Percentiles rank a stretch among this genome's conserved stretches.
Conservation (phyloP, 306 rosid genomes). For the Rosa rugosa region DNA sequence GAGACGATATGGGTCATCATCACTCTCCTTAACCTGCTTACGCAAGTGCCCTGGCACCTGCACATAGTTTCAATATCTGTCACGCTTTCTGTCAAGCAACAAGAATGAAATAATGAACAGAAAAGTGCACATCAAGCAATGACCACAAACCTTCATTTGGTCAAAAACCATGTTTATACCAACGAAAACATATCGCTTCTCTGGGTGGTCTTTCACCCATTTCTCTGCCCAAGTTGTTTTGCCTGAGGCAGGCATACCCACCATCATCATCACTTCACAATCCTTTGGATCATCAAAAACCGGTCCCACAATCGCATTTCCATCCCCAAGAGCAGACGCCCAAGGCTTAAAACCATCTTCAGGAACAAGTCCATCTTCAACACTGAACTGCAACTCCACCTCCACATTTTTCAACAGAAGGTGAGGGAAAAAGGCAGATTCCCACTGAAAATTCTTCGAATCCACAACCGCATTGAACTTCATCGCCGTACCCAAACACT, state of each 20-base stretch:
- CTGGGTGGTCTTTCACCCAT: conserved; percentile 48
- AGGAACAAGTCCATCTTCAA: conserved; percentile 57
- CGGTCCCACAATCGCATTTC: conserved; percentile 45
- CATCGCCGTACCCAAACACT: conserved; percentile 43
- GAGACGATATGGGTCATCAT: conserved; percentile 39
- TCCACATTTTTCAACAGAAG: conserved; percentile 52
- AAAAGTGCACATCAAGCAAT: neutral
- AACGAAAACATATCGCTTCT: conserved; percentile 55
- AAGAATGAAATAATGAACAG: conserved; percentile 3
- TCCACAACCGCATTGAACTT: conserved; percentile 37
- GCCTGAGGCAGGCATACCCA: conserved; percentile 59
- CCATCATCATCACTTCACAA: conserved; percentile 63
- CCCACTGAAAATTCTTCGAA: conserved; percentile 30
- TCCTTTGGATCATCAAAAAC: conserved; percentile 29
- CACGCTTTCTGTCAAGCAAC: neutral
- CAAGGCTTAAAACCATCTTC: conserved; percentile 49
- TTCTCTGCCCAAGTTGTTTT: conserved; percentile 68
- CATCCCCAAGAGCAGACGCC: conserved; percentile 42
- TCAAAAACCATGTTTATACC: conserved; percentile 54
- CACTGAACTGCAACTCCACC: conserved; percentile 56
- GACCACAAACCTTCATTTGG: conserved; percentile 50
- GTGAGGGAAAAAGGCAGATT: conserved; percentile 50
- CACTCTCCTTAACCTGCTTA: conserved; percentile 19
- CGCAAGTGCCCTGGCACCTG: conserved; percentile 51
- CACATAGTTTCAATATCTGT: conserved; percentile 4